Evolutionary conservation across 1,284 basidiomycete species (phyloP).

Genomic region (Tilletia setariae): DNA sequence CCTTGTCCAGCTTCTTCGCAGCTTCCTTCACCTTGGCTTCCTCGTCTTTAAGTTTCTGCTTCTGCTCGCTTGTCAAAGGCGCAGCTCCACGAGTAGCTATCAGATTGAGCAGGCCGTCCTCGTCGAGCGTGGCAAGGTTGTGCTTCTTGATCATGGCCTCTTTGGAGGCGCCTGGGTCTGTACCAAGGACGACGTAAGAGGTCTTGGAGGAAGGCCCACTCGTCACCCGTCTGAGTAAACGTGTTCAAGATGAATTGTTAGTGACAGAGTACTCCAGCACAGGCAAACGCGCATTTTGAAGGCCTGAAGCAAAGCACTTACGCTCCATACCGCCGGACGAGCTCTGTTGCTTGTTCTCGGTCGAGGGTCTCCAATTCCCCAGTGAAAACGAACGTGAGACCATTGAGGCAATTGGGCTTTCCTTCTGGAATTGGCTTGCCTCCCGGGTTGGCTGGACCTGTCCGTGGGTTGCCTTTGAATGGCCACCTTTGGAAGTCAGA

Average conservation of each 20-base stretch:
- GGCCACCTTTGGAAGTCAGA: background rate
- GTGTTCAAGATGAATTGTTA: background rate
- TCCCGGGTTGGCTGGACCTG: slow-evolving; percentile 71
- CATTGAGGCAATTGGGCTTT: slow-evolving; percentile 74
- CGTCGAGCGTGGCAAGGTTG: slow-evolving; percentile 67
- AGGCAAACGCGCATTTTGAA: too few species aligned
- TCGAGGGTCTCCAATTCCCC: slow-evolving; percentile 84
- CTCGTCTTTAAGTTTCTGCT: slow-evolving; percentile 79
- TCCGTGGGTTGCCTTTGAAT: slow-evolving; percentile 24
- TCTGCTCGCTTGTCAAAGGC: slow-evolving; percentile 71
- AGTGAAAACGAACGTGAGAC: slow-evolving; percentile 83
- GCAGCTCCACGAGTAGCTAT: slow-evolving; percentile 40
- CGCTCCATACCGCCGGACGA: slow-evolving; percentile 86
- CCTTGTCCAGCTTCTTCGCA: slow-evolving; percentile 37
- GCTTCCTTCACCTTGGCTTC: slow-evolving; percentile 58
- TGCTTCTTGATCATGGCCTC: slow-evolving; percentile 79
- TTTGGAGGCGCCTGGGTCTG: slow-evolving; percentile 82
- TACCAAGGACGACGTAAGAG: slow-evolving; percentile 81
- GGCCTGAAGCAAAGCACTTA: slow-evolving; percentile 10
- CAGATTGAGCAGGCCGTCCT: slow-evolving; percentile 82
- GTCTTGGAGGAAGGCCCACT: slow-evolving; percentile 85
- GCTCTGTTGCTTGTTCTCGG: slow-evolving; percentile 78
- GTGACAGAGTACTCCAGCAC: too few species aligned
- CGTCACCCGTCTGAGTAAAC: slow-evolving; percentile 61
- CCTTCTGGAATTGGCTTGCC: slow-evolving; percentile 78